Evolutionary conservation across 768 basidiomycete genomes (phyloP), one percentile per base, ranked within the genome.

Genomic region (Boletus fagicola): DNA sequence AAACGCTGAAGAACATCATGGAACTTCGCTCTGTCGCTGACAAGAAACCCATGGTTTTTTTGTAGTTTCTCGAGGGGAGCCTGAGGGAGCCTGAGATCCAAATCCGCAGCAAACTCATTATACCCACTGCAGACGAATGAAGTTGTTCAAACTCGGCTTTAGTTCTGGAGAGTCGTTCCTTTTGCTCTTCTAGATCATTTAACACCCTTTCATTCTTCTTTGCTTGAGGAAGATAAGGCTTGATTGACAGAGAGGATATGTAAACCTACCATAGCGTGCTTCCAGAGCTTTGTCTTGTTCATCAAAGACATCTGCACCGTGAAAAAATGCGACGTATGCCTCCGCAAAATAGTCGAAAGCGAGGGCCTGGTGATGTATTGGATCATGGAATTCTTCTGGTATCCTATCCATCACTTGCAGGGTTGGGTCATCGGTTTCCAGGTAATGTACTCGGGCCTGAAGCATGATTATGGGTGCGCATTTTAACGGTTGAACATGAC

Each of bases 1-100:
- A 86, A 86, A 36, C 87, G 83, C 45, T 84, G 80, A 4, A 92
- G 78, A 54, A 88, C 87, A 58, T 85, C 84, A 63, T 86, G 84
- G 61, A 92, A 87, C 70, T 93, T 94, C 57, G 87, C 81, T 67
- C 83, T 80, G 69, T 97, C 94, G 24, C 80, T 80, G 59, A 82
- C 82, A 47, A 93, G 78, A 42, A 85, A 76, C 4, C 81, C 80
- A 56, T 87, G 83, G 43, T 83, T 80, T 39, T 82, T 80, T 65
- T 84, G 78, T 22, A 90, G 76, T 58, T 86, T 83, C 50, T 81
- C 77, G 4, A 89, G 75, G 18, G 86, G 86, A 12, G 86, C 79
- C 86, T 87, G 53, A n/a, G 20, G 39, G 51, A 36, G 39, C 20
- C 13, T 54, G 51, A 62, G 48, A 31, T 48, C 24, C 10, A 28